Percentiles rank a stretch among this genome's conserved stretches.
phyloP scores from a whole-genome alignment of 176 grass and related monocot species.

The Carex cristatella region DNA sequence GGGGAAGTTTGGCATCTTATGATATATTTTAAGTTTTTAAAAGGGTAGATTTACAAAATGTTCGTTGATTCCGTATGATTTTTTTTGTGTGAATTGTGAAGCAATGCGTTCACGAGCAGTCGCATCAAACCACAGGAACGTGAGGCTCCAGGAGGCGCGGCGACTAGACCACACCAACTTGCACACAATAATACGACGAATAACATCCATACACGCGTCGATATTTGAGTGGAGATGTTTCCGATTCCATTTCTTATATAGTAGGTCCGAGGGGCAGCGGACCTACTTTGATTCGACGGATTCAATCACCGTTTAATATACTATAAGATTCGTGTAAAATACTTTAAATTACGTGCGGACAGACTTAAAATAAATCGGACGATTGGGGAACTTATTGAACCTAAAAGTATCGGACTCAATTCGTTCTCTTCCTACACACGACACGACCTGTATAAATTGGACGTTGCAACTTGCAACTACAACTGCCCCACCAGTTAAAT shows the following conservation, averaged over 20 bases:
- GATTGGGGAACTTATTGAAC: no score
- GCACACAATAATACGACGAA: background rate
- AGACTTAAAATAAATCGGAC: no score
- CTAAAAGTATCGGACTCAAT: no score
- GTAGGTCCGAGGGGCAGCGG: no score
- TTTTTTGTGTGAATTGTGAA: background rate
- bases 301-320: no score
- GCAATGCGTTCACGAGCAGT: background rate
- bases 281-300: no score
- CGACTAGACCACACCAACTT: slow-evolving; percentile 3
- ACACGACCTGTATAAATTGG: background rate
- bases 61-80: background rate
- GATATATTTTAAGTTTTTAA: background rate
- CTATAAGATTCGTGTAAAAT: no score
- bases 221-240: background rate
- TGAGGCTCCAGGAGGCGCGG: background rate
- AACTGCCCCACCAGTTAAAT: background rate
- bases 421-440: no score
- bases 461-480: background rate
- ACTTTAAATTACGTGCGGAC: no score
- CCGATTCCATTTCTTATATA: no score
- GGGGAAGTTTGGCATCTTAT: no score
- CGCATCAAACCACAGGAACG: background rate
- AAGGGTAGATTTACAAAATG: background rate
- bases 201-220: background rate